phyloP scores from a whole-genome alignment of 2,329 filamentous ascomycete genomes.

The Neobulgaria alba region DNA sequence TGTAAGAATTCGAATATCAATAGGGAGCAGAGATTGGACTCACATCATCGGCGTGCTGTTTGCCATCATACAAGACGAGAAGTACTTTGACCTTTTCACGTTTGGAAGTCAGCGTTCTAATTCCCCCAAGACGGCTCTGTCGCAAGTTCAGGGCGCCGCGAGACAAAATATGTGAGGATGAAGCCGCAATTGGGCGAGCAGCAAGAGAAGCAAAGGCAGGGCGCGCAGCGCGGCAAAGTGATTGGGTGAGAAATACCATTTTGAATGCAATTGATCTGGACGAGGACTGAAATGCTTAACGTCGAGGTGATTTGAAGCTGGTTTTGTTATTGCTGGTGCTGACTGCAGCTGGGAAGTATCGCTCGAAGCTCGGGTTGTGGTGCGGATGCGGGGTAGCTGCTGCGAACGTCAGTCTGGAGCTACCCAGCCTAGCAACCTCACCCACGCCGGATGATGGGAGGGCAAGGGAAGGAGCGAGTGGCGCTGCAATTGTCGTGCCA shows the following conservation, averaged over 20 bases:
- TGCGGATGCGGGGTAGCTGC: constrained; percentile 1
- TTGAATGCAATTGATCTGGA: constrained; percentile 31
- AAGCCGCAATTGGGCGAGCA: constrained; percentile 14
- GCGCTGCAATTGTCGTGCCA: not conserved
- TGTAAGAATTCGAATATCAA: not conserved
- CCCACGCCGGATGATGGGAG: not conserved
- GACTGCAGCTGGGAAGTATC: not conserved
- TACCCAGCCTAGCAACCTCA: not conserved
- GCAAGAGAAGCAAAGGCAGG: constrained; percentile 17
- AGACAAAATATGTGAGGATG: constrained; percentile 13
- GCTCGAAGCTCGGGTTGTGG: not conserved
- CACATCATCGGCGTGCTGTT: constrained; percentile 75
- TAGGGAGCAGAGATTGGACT: constrained; percentile 6
- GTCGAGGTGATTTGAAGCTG: not conserved
- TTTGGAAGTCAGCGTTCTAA: constrained; percentile 28
- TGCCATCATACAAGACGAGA: constrained; percentile 83
- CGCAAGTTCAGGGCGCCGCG: constrained; percentile 14
- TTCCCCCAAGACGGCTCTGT: constrained; percentile 20
- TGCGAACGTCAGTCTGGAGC: not conserved
- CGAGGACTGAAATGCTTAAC: not conserved
- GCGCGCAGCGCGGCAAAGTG: constrained; percentile 22
- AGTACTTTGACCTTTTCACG: constrained; percentile 80
- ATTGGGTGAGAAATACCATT: constrained; percentile 38
- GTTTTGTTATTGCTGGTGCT: not conserved
- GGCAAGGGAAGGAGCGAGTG: not conserved